Base-by-base conservation (phyloP, 306 rosid species). In the Styphnolobium japonicum region DNA sequence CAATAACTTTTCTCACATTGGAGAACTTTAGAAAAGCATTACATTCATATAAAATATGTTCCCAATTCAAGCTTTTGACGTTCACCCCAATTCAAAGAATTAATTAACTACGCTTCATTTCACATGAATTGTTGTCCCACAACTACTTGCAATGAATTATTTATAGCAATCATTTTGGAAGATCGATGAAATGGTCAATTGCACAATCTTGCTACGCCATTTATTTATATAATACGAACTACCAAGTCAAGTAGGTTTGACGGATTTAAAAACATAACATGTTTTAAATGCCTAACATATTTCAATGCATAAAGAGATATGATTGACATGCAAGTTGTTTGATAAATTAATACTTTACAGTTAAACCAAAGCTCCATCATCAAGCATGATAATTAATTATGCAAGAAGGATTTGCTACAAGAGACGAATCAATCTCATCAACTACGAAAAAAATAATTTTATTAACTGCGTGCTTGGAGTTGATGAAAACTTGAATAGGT, bases 171-270 rank as follows among this genome's bases (percentile, higher is more conserved):
- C 34, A 52, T 39, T n/a, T 25, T 40, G 34, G 46, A 53, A 22
- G 42, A n/a, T n/a, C n/a, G n/a, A 31, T 65, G 67, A 66, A 77
- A 65, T 66, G 55, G 81, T 77, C 75, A 66, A 77, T 23, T 22
- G 42, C 72, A 37, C 53, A 9, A 21, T 48, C 4, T 63, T 34
- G 73, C 15, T 39, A 76, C 34, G 39, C 7, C 19, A 11, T 6
- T 36, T 39, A 36, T 4, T 65, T 49, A 64, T 64, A 37, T 9
- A 5, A 61, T 11, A 42, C 29, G 4, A 61, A 31, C 48, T 43
- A 43, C 70, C 1, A 58, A 60, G 31, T 74, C 21, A 74, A 16
- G 80, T 42, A 61, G 1, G 22, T 75, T 60, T 60, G 60, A 60
- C 18, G 33, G 21, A 43, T 2, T 25, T 29, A 16, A 57, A 55